These are phyloP conservation scores for Colletotrichum sansevieriae DNA, from an alignment of 2,329 filamentous ascomycete species.

Conservation along the genomic window DNA sequence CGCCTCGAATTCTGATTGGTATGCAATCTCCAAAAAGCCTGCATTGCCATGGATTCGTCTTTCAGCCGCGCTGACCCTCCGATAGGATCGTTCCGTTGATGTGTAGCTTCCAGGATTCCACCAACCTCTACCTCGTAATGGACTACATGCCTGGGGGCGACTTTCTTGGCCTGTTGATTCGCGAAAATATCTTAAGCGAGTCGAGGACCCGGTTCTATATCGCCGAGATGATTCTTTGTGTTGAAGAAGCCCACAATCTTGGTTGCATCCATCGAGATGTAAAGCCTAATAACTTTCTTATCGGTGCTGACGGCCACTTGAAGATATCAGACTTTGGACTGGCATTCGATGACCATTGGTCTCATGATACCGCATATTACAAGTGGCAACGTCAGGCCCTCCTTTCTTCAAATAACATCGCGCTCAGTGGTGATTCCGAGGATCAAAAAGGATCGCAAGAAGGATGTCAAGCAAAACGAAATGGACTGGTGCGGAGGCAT, in stretches of 20 bases:
- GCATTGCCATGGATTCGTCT: slow-evolving; percentile 33
- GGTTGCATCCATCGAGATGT: slow-evolving; percentile 95
- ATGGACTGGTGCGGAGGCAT: slow-evolving; percentile 36
- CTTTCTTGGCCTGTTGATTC: slow-evolving; percentile 87
- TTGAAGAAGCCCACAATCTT: slow-evolving; percentile 91
- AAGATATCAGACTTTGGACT: slow-evolving; percentile 98
- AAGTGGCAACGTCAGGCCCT: slow-evolving; percentile 85
- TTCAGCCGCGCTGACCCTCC: not conserved
- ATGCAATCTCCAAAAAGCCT: slow-evolving; percentile 18
- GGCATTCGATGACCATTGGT: slow-evolving; percentile 95
- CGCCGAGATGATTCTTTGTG: slow-evolving; percentile 94
- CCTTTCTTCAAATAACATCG: slow-evolving; percentile 80
- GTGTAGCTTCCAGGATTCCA: slow-evolving; percentile 87
- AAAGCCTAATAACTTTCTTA: slow-evolving; percentile 97
- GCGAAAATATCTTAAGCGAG: slow-evolving; percentile 87
- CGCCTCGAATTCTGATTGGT: slow-evolving; percentile 88
- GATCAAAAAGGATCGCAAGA: slow-evolving; percentile 59
- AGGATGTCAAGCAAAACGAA: slow-evolving; percentile 5
- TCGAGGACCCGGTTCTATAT: slow-evolving; percentile 86
- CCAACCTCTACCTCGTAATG: slow-evolving; percentile 93
- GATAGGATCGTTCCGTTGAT: slow-evolving; percentile 85
- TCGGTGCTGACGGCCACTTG: slow-evolving; percentile 87
- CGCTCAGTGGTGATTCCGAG: slow-evolving; percentile 78
- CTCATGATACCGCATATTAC: slow-evolving; percentile 89
- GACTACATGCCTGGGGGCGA: slow-evolving; percentile 98